Conservation (phyloP, 2,329 filamentous ascomycete genomes). For the Diaporthe citri region DNA sequence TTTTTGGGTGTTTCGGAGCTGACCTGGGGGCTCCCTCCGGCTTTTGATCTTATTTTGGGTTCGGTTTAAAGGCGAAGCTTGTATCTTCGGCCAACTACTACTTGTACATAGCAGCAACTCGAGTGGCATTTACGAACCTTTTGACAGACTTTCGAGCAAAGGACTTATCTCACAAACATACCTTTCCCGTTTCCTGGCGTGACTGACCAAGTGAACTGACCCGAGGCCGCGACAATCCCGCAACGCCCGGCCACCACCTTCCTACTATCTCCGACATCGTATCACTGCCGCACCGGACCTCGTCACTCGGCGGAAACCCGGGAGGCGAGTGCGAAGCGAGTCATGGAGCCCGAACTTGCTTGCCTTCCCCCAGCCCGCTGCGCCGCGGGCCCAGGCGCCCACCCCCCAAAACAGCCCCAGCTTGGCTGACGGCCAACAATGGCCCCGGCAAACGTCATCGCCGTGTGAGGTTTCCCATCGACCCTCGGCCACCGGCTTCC, state of each 20-base stretch:
- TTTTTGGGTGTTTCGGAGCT: constrained; percentile 31
- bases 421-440: constrained; percentile 5
- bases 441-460: constrained; percentile 22
- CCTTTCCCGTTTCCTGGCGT: background rate
- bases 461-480: background rate
- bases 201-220: constrained; percentile 5
- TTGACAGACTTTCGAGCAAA: background rate
- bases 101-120: constrained; percentile 28
- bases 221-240: background rate
- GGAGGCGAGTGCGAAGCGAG: constrained; percentile 21
- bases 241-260: background rate
- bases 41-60: constrained; percentile 19
- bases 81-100: constrained; percentile 1
- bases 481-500: background rate
- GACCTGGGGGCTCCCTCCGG: constrained; percentile 2
- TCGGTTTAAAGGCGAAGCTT: constrained; percentile 8
- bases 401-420: background rate
- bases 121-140: constrained; percentile 20
- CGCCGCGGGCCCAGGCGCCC: background rate
- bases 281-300: constrained; percentile 20
- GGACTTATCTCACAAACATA: background rate
- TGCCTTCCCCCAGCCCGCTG: constrained; percentile 1
- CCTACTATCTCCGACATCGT: constrained; percentile 25
- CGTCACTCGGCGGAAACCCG: constrained; percentile 5
- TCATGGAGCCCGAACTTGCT: constrained; percentile 14